Percentiles rank a stretch among this genome's conserved stretches.
Conservation (phyloP, 257 asterid genomes). For the Nicotiana paniculata region DNA sequence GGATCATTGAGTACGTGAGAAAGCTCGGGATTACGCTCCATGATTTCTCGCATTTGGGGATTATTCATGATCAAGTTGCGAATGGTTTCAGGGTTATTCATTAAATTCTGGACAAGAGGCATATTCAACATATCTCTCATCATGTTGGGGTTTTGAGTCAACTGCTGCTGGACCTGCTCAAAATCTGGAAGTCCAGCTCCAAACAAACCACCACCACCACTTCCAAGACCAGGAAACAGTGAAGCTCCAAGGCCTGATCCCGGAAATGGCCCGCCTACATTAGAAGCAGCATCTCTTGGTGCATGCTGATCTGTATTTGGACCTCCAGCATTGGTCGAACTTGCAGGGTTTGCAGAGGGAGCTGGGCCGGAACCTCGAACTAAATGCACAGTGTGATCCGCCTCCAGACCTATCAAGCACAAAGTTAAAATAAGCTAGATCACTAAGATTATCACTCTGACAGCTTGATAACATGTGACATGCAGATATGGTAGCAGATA, state of each 20-base stretch:
- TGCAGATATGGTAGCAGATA: neutral
- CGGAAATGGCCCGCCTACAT: slow-evolving; percentile 29
- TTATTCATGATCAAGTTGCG: slow-evolving; percentile 46
- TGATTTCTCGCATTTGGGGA: slow-evolving; percentile 62
- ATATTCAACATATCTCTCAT: slow-evolving; percentile 46
- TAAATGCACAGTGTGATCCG: slow-evolving; percentile 54
- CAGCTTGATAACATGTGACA: neutral
- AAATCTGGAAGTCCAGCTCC: slow-evolving; percentile 47
- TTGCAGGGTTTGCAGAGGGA: slow-evolving; percentile 27
- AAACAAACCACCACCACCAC: slow-evolving; percentile 30
- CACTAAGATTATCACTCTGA: neutral
- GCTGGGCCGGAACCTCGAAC: slow-evolving; percentile 43
- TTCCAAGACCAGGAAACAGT: slow-evolving; percentile 37
- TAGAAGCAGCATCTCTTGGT: slow-evolving; percentile 26
- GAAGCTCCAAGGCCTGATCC: slow-evolving; percentile 43
- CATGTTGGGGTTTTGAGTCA: slow-evolving; percentile 46
- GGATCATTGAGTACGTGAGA: slow-evolving; percentile 56
- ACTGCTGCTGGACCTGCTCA: slow-evolving; percentile 46
- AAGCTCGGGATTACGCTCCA: slow-evolving; percentile 55
- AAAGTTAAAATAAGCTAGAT: neutral
- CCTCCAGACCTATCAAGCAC: slow-evolving; percentile 39
- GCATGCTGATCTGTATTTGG: slow-evolving; percentile 20
- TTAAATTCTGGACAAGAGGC: slow-evolving; percentile 45
- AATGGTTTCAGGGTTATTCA: slow-evolving; percentile 56
- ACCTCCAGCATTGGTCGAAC: slow-evolving; percentile 26